Evolutionary conservation across 768 basidiomycete genomes (phyloP), one percentile per base, ranked within the genome.

Genomic region (Macrolepiota dolichaula): DNA sequence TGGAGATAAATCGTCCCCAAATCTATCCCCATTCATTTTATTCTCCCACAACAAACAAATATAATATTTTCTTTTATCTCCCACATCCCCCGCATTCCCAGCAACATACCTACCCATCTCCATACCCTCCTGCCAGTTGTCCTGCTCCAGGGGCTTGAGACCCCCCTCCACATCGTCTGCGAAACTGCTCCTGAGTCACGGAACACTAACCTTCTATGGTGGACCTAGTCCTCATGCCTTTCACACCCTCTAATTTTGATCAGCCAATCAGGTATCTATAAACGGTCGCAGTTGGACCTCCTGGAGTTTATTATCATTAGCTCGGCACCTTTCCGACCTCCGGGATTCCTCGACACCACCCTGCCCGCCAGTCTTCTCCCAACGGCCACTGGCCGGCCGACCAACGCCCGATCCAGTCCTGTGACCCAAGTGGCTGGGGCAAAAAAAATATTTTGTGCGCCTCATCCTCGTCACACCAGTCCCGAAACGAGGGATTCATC

Each of bases 21-120:
- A 71, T 79, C 78, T 79, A 77, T 76, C 78, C 64, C 78, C 77
- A 67, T 75, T 42, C 17, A 61, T 19, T 29, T 25, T 40, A 6
- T 29, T 29, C 27, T 24, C 51, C 51, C 58, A 44, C 51, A 57
- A 51, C 22, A 40, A 24, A 36, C 49, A 38, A 44, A 44, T 40
- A 67, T 67, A 44, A 44, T 40, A 67, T 67, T 69, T 63, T 64
- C 62, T 54, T 65, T 65, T 67, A 64, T 67, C 62, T 59, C 61
- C 62, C 50, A 17, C 42, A 50, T 38, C 54, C 24, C 51, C 61
- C 27, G 19, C 32, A 7, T 57, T 47, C 32, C 32, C 51, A 60
- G 49, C 62, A 38, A 29, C 54, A 1, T 32, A 25, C 38, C 37
- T 47, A 27, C 51, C 38, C 42, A 57, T 55, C n/a, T 42, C 46